Conservation (phyloP, 805 yeast species). For the Myxozyma mucilagina region DNA sequence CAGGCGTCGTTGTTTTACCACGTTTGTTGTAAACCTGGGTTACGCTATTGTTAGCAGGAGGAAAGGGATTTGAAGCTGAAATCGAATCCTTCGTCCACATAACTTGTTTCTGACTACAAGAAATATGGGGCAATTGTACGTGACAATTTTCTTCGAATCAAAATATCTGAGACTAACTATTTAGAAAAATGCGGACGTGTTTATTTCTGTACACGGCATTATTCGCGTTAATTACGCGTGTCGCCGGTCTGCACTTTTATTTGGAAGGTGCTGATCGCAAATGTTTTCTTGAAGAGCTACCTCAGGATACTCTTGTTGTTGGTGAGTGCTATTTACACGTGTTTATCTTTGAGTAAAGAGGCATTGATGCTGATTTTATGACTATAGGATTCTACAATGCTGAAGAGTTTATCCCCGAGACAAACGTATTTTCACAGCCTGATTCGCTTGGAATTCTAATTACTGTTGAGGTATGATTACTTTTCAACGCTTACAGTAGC, state of each 20-base stretch:
- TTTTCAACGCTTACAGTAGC: background rate
- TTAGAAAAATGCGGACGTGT: background rate
- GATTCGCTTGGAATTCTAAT: conserved; percentile 58
- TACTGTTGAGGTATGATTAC: conserved; percentile 58
- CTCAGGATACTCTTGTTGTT: conserved; percentile 74
- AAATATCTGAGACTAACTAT: no score
- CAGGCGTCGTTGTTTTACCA: background rate
- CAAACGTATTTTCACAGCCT: conserved; percentile 54
- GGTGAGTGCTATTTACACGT: conserved; percentile 46
- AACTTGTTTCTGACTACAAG: background rate
- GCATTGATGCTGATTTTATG: background rate
- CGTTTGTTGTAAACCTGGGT: background rate
- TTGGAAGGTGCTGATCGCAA: conserved; percentile 70
- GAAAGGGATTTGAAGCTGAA: background rate
- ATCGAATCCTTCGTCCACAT: background rate
- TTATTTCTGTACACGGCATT: background rate
- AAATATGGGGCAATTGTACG: background rate
- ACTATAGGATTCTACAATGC: conserved; percentile 57
- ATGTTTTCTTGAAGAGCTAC: conserved; percentile 83
- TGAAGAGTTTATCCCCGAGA: conserved; percentile 54
- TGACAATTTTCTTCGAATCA: background rate
- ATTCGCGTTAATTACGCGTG: conserved; percentile 31
- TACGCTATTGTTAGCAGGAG: background rate
- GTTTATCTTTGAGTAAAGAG: background rate
- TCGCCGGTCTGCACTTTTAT: conserved; percentile 70